Evolutionary conservation across 139 green algal genomes (phyloP), one percentile per base, ranked within the genome.

Genomic region (Coccomyxa sp.): DNA sequence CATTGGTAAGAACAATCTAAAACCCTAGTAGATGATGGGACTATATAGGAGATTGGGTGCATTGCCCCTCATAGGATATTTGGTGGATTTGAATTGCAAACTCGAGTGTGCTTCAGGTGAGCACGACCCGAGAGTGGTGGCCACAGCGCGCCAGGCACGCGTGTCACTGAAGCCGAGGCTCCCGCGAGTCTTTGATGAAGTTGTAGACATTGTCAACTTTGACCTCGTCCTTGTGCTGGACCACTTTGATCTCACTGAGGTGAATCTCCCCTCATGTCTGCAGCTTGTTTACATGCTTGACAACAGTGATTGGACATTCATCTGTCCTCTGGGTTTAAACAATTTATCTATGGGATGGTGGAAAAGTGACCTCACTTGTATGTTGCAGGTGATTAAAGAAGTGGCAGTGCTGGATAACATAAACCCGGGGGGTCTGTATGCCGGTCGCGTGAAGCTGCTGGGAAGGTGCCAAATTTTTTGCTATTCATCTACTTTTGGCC

Each of bases 211-310:
- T 25, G 87, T 93, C 14, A 80, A 84, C 23, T 90, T 63, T n/a
- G 90, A 93, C 80, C 78, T 93, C 17, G 86, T 93, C 10, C 45
- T 93, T n/a, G 88, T 92, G 23, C 92, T 93, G 90, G 90, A 93
- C 76, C 63, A 81, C 15, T 93, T 91, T 77, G 90, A 93, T 67
- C 28, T 78, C 58, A 38, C 75, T 23, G 90, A 93, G 87, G 90
- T 93, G 67, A 27, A 28, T 51, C 7, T 51, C 3, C 38, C 38
- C 38, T 51, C 38, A 51, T 51, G 38, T 51, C 38, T 51, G 38
- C 38, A 51, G 38, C 38, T 51, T 51, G 38, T 51, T 51, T 3
- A 7, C 38, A 51, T 51, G 38, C 38, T 51, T 51, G 38, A 51
- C 38, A 51, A 51, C 38, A 51, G 7, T 51, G 38, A 3, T 51